Percentiles rank a stretch among this genome's conserved stretches.
These are phyloP conservation scores for Cryptosporidium muris DNA, from an alignment of 169 alveolate species.

Conservation along the genomic window DNA sequence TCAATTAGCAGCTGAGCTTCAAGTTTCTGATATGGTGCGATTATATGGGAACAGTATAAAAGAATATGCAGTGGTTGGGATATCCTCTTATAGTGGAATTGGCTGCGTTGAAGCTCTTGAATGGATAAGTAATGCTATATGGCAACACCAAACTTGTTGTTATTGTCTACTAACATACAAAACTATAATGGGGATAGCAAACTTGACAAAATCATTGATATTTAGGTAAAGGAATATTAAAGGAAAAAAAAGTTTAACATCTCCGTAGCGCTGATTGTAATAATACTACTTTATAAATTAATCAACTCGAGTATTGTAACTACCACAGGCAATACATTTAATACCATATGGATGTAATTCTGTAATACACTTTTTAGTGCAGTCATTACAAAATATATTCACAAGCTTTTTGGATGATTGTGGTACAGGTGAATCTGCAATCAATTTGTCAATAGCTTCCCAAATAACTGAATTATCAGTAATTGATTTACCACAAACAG, in stretches of 20 bases:
- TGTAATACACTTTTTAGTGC: conserved; percentile 43
- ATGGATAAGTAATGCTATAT: conserved; percentile 56
- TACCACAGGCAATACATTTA: conserved; percentile 67
- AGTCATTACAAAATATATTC: conserved; percentile 68
- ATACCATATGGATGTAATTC: conserved; percentile 64
- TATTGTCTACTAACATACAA: conserved; percentile 27
- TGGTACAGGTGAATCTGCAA: conserved; percentile 66
- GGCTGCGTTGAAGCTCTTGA: conserved; percentile 65
- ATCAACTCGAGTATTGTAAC: conserved; percentile 70
- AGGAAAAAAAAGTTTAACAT: too few species aligned
- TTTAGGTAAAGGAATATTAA: too few species aligned
- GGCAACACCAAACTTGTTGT: conserved; percentile 35
- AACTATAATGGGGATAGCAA: neutral
- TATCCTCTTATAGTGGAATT: conserved; percentile 52
- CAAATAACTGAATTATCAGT: conserved; percentile 62
- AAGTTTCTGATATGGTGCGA: conserved; percentile 11
- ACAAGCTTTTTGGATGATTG: conserved; percentile 49
- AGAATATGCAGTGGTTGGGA: conserved; percentile 36
- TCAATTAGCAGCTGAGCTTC: conserved; percentile 14
- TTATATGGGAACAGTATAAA: neutral
- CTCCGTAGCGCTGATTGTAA: too few species aligned
- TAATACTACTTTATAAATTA: neutral
- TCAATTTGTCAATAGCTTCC: conserved; percentile 72
- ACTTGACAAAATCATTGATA: too few species aligned
- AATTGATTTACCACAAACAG: conserved; percentile 35